Base-by-base conservation (phyloP, 2,329 filamentous ascomycete species). In the Hortaea sp. region DNA sequence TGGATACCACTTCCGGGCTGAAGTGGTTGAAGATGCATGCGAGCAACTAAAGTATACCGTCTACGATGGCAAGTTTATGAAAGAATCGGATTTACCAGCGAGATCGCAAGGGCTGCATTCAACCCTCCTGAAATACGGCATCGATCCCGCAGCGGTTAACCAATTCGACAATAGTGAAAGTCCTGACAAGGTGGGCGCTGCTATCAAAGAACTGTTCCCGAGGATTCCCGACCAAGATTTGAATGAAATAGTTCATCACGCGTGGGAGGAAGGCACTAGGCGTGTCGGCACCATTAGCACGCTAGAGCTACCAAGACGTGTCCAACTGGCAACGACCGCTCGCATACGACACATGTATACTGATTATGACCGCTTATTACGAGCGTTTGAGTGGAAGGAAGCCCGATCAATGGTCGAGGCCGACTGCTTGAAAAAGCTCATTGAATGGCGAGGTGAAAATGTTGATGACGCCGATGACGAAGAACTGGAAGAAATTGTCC, bases 261-360 rank as follows among this genome's bases (percentile, higher is more conserved):
- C 79, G 29, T 82, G 81, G 63, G 70, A 76, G 63, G 72, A 76
- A 69, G 77, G 76, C 29, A 72, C 73, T 52, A 66, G 70, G 27
- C 74, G 75, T 59, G 76, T 82, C 55, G 79, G 79, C 50, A 78
- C 73, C 46, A 76, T 73, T 31, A 63, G 65, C 41, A 69, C 74
- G 47, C 62, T 81, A 13, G 67, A 74, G 10, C 64, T 81, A 30
- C 68, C 75, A 45, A 73, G 76, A 45, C 71, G 77, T 56, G 77
- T 77, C 13, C 77, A 82, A 56, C 67, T 82, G 48, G 78, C 79
- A 35, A 76, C 78, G 29, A 73, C 77, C 39, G 78, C 79, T 30
- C 76, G 80, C 55, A 78, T 82, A 51, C 73, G 79, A 39, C 79
- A 82, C 57, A 61, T 68, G 10, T 79, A 81, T 56, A 82, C 79